phyloP scores from a whole-genome alignment of 495 filamentous ascomycete genomes.

The Tuber calosporum region DNA sequence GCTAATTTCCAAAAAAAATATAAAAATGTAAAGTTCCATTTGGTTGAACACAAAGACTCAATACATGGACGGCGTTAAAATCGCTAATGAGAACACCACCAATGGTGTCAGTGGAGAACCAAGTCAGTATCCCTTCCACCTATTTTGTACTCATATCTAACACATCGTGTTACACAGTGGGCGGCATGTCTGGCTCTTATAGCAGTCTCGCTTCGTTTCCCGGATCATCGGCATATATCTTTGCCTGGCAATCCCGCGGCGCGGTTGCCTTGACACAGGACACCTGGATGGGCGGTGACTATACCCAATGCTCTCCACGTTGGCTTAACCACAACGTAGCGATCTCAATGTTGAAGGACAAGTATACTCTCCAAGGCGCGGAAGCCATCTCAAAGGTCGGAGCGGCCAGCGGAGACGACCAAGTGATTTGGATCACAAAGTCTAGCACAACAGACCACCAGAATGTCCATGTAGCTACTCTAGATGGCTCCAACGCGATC shows the following conservation, averaged over 20 bases:
- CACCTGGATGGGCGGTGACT: slow-evolving; percentile 50
- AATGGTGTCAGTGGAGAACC: slow-evolving; percentile 51
- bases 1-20: background rate
- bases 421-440: slow-evolving; percentile 50
- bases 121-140: slow-evolving; percentile 26
- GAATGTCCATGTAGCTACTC: slow-evolving; percentile 51
- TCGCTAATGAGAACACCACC: slow-evolving; percentile 52
- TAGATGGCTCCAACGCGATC: slow-evolving; percentile 46
- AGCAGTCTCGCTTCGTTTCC: slow-evolving; percentile 48
- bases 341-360: slow-evolving; percentile 47
- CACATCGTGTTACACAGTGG: slow-evolving; percentile 40
- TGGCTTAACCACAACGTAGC: slow-evolving; percentile 51
- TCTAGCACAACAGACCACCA: slow-evolving; percentile 47
- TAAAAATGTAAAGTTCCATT: slow-evolving; percentile 46
- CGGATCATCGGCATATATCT: slow-evolving; percentile 47
- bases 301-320: slow-evolving; percentile 47
- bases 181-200: slow-evolving; percentile 53
- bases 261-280: slow-evolving; percentile 48
- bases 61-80: slow-evolving; percentile 51
- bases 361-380: slow-evolving; percentile 47
- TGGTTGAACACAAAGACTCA: slow-evolving; percentile 54
- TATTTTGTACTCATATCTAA: background rate
- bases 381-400: slow-evolving; percentile 49
- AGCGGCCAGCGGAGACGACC: slow-evolving; percentile 48
- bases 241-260: slow-evolving; percentile 51